phyloP scores from a whole-genome alignment of 176 grass and related monocot species.

The Tillandsia leiboldiana region DNA sequence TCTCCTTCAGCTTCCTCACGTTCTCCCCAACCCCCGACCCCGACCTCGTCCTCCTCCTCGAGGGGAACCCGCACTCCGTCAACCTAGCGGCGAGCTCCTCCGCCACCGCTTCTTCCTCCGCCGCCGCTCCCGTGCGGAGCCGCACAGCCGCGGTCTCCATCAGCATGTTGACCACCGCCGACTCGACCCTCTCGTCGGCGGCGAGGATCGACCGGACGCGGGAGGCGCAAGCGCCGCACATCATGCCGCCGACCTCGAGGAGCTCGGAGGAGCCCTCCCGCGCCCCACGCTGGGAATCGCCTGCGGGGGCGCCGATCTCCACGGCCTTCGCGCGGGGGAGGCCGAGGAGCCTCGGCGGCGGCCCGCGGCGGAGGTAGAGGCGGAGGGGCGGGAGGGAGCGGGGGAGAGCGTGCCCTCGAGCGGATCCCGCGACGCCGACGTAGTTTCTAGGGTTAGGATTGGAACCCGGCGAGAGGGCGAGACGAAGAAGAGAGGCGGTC shows the following conservation, averaged over 20 bases:
- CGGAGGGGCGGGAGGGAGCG: background rate
- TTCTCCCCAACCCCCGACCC: constrained; percentile 55
- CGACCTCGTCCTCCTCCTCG: constrained; percentile 29
- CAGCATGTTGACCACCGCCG: constrained; percentile 74
- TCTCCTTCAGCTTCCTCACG: constrained; percentile 81
- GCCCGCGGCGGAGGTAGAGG: background rate
- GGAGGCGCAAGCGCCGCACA: constrained; percentile 90
- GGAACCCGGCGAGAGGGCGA: constrained; percentile 9
- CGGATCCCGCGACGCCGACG: background rate
- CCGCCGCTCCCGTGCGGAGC: constrained; percentile 26
- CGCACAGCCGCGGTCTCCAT: constrained; percentile 75
- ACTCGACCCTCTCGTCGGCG: constrained; percentile 61
- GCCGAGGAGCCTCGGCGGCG: constrained; percentile 20
- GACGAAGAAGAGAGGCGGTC: constrained; percentile 18
- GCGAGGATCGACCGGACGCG: constrained; percentile 65
- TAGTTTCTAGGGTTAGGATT: constrained; percentile 4
- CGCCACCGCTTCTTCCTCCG: constrained; percentile 6
- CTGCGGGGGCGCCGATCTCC: constrained; percentile 8
- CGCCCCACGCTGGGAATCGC: background rate
- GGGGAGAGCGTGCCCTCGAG: background rate
- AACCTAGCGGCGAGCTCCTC: constrained; percentile 67
- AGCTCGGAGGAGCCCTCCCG: constrained; percentile 31
- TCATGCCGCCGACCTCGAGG: constrained; percentile 89
- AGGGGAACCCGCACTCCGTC: constrained; percentile 69
- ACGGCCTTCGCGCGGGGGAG: constrained; percentile 21